Base-by-base conservation (phyloP, 129 eudicot genomes). In the Pittosporum tobira region DNA sequence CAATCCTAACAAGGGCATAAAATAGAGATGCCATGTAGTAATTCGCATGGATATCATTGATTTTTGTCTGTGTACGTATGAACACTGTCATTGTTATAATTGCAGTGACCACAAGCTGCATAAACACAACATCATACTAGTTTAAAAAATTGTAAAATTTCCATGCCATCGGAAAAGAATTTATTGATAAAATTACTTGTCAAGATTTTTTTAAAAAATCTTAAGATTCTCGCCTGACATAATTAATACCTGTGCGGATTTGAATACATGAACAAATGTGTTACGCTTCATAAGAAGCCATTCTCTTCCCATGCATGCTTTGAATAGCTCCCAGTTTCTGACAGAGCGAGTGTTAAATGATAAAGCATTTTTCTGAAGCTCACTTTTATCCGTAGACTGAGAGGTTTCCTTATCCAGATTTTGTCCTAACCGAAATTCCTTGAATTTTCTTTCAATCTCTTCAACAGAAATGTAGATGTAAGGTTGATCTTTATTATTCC, bases 281-380 rank as follows among this genome's bases (percentile, higher is more conserved):
- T 64, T 64, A 20, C 69, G 40, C 69, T 25, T 64, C 69, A 64
- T 64, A 26, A 64, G 61, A 50, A 64, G 69, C 37, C 36, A 64
- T 18, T 64, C 69, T 51, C 69, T 64, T 22, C 38, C 58, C 47
- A 64, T 64, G 42, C 69, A 64, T 37, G 61, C 69, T 24, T 24
- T 64, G 16, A 64, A 36, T 24, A 64, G 28, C 45, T 36, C 60
- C 69, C 69, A 64, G 15, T 64, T 64, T 1, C 59, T 24, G 25
- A 26, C 8, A 16, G 69, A 64, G 40, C 22, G 28, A 10, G 20
- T 64, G 51, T 6, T 64, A 7, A 64, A 36, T 23, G 61, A 64
- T 24, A 64, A 24, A 36, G 69, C 69, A 36, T 25, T 50, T 19
- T 49, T 26, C 37, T 24, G 14, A 29, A 18, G 19, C 60, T 22